Base-by-base conservation (phyloP, 768 basidiomycete species). In the Panaeolus cyanescens region DNA sequence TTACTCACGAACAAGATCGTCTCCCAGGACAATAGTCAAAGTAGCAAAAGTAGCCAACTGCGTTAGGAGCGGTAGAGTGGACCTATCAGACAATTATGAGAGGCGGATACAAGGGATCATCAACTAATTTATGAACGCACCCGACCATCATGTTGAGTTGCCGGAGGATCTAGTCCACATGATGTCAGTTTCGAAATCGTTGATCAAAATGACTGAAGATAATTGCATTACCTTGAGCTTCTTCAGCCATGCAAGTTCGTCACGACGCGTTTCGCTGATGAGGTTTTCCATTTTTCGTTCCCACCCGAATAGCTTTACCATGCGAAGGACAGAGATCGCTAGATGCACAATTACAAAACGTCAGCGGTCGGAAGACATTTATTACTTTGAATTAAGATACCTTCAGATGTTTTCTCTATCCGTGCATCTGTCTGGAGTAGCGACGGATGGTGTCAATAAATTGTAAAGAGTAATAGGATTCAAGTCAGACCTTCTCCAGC, bases 271-370 rank as follows among this genome's bases (percentile, higher is more conserved):
- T 32, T 80, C 79, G n/a, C 78, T 72, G 50, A 93, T 76, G 54
- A 78, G 78, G 7, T 79, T 70, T 25, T 81, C 75, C 67, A 89
- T 81, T 54, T 83, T 80, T 61, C 81, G 79, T 79, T 87, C 81
- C 82, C 90, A 83, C 7, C 80, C 90, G 65, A 92, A 90, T 37
- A 91, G 74, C 71, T 91, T 91, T 68, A 90, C 77, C 84, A 90
- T 89, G n/a, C 88, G 81, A 17, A 88, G 66, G 31, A 84, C 80
- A 61, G 77, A 79, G 68, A 86, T 76, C 9, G 77, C 85, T 85
- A 55, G 5, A 36, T 34, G 33, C 75, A 25, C 74, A 76, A 32
- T 7, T 28, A 55, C 36, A 53, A 54, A 55, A 56, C 31, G 17
- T 37, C 15, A 59, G 12, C 25, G 5, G 25, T 5, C 30, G 15